Evolutionary conservation across 495 filamentous ascomycete species (phyloP), one percentile per base, ranked within the genome.

Genomic region (Aspergillus ellipticus): DNA sequence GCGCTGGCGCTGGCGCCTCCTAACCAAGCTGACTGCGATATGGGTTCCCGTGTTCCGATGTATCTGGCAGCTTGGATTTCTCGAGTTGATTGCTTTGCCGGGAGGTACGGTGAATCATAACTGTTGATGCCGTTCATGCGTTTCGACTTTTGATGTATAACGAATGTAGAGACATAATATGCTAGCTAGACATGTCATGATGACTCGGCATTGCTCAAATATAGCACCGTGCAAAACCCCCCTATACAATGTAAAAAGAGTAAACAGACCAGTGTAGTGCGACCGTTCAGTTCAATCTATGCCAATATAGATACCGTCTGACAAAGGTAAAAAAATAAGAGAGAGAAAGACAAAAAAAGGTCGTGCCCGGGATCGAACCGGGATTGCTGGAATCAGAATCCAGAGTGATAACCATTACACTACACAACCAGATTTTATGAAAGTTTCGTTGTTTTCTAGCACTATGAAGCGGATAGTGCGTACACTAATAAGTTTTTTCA

Each of bases 311-410:
- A n/a, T n/a, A n/a, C n/a, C n/a, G n/a, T n/a, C n/a, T n/a, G n/a
- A n/a, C n/a, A n/a, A n/a, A n/a, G n/a, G n/a, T n/a, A n/a, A 28
- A 28, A 28, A 28, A 28, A 28, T 4, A 28, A 28, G 24, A 7
- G 7, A 28, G 24, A 28, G 4, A n/a, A 45, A 45, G 17, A 24
- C 9, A 28, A 24, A 29, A 54, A 60, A 48, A 71, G 67, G 67
- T 72, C 69, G 54, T 72, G 60, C 67, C 69, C 66, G 69, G 65
- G 66, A 70, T 68, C 68, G 68, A 71, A 71, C 64, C 66, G 65
- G 64, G 68, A 69, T 69, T 48, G 28, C 45, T 28, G 45, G 45
- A 48, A 48, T 48, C 45, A 48, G 45, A 48, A 48, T 48, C 45
- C 45, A 28, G 45, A 28, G 45, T 48, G 45, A 24, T 48, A 17